Conservation (phyloP, 1,284 basidiomycete species). For the Fomitiporia mediterranea region DNA sequence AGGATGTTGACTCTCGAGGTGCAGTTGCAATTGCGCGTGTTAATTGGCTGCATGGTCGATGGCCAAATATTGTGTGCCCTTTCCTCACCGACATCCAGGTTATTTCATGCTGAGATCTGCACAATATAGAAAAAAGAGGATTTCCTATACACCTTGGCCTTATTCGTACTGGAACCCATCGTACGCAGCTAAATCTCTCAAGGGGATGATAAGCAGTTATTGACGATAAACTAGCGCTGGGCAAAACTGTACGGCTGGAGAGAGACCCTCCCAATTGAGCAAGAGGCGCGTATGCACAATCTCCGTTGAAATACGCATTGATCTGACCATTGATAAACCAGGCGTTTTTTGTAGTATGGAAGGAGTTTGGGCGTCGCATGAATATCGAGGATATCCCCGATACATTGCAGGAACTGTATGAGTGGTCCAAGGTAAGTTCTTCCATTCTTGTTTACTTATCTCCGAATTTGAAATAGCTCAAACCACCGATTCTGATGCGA, state of each 20-base stretch:
- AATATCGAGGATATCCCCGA: constrained; percentile 40
- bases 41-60: constrained; percentile 44
- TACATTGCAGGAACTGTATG: constrained; percentile 32
- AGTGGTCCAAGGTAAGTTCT: constrained; percentile 33
- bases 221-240: constrained; percentile 30
- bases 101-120: too few species aligned
- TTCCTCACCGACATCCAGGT: background rate
- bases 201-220: too few species aligned
- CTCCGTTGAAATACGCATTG: too few species aligned
- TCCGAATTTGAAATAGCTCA: background rate
- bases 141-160: constrained; percentile 30
- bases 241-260: constrained; percentile 35
- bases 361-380: constrained; percentile 38
- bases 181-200: too few species aligned
- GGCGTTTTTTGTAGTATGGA: constrained; percentile 40
- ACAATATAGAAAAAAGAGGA: constrained; percentile 34
- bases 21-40: constrained; percentile 41
- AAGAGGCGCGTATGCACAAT: constrained; percentile 23
- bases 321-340: constrained; percentile 16
- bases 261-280: constrained; percentile 32
- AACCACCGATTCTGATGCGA: too few species aligned
- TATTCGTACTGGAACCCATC: constrained; percentile 32
- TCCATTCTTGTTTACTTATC: background rate
- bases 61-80: constrained; percentile 22
- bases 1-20: constrained; percentile 35